These are phyloP conservation scores for Aspergillus hancockii DNA, from an alignment of 495 filamentous ascomycete species.

Conservation along the genomic window DNA sequence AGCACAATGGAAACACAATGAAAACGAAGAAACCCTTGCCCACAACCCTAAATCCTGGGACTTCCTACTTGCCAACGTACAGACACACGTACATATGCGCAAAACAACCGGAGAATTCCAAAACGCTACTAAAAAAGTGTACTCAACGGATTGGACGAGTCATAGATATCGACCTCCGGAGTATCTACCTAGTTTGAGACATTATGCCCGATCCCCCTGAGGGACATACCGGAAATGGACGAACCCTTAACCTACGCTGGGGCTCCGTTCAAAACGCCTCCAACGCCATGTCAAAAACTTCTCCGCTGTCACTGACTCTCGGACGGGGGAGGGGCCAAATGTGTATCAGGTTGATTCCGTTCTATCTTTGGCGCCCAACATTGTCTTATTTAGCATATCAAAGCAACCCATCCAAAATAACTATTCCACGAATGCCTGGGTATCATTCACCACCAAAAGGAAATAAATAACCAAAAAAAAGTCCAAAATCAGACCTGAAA, in stretches of 20 bases:
- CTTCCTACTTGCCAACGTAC: too few species aligned
- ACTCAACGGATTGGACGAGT: neutral
- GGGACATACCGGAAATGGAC: neutral
- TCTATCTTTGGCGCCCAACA: neutral
- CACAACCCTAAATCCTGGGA: too few species aligned
- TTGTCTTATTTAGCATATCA: neutral
- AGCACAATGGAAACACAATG: neutral
- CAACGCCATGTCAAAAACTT: neutral
- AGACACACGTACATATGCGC: too few species aligned
- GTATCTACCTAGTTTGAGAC: neutral
- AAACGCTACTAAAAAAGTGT: too few species aligned
- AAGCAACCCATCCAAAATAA: conserved; percentile 7
- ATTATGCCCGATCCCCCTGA: neutral
- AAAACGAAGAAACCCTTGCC: too few species aligned
- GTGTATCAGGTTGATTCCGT: neutral
- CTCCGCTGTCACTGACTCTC: neutral
- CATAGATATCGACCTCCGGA: neutral
- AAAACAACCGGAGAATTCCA: too few species aligned
- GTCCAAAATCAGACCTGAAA: neutral
- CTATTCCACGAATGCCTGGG: conserved; percentile 7
- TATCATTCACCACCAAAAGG: neutral
- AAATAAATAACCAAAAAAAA: conserved; percentile 1
- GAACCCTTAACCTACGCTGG: neutral
- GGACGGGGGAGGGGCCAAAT: conserved; percentile 2
- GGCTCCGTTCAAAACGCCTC: neutral